A percentile compares a stretch with the other conserved stretches of the same genome.
These are phyloP conservation scores for Bruguiera parviflora DNA, from an alignment of 345 rosid genomes.

Conservation along the genomic window DNA sequence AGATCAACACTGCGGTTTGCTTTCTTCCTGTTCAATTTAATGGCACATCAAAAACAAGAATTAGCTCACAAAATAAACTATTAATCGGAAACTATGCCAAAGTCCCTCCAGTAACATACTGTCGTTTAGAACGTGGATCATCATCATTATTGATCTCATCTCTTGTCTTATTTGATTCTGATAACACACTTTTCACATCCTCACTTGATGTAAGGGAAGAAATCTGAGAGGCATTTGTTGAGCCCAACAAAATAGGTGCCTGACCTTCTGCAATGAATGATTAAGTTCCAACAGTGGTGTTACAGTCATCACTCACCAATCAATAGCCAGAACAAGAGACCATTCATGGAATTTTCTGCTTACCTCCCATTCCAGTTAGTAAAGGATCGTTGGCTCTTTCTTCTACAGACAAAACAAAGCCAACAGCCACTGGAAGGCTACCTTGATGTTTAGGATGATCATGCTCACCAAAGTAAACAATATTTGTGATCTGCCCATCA, in stretches of 20 bases:
- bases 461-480: constrained; percentile 68
- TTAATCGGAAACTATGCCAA: constrained; percentile 2
- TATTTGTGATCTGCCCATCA: constrained; percentile 62
- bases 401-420: constrained; percentile 43
- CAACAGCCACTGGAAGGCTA: constrained; percentile 38
- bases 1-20: constrained; percentile 37
- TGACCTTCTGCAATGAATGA: constrained; percentile 39
- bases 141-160: constrained; percentile 42
- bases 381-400: constrained; percentile 41
- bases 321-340: constrained; percentile 1
- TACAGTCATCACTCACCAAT: constrained; percentile 14
- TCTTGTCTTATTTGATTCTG: constrained; percentile 45
- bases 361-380: constrained; percentile 45
- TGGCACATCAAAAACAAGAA: constrained; percentile 13
- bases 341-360: constrained; percentile 16
- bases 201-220: constrained; percentile 31
- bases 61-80: constrained; percentile 11
- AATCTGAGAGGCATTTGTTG: constrained; percentile 36
- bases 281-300: constrained; percentile 41
- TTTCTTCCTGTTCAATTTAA: constrained; percentile 59
- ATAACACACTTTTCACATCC: constrained; percentile 37
- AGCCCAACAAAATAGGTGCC: constrained; percentile 30
- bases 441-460: constrained; percentile 64
- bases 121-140: constrained; percentile 56
- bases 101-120: constrained; percentile 37